Percentiles rank a stretch among this genome's conserved stretches.
Conservation (phyloP, 345 rosid genomes). For the Hirschfeldia incana region DNA sequence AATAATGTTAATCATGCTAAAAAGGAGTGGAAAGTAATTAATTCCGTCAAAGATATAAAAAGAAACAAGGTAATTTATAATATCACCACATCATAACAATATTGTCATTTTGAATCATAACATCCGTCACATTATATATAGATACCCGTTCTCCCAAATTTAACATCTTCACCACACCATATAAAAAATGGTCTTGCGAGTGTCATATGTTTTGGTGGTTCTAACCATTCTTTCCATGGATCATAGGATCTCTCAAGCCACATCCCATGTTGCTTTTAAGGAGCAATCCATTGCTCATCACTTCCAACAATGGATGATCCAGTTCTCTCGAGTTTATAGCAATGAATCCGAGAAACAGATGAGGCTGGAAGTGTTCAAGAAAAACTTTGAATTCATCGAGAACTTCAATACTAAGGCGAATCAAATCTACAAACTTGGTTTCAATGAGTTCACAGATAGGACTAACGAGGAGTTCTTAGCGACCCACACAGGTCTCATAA, state of each 20-base stretch:
- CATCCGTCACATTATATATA: slow-evolving; percentile 8
- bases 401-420: slow-evolving; percentile 36
- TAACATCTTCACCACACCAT: not conserved
- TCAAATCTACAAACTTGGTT: slow-evolving; percentile 37
- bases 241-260: slow-evolving; percentile 12
- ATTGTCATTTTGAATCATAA: slow-evolving; percentile 5
- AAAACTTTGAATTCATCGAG: slow-evolving; percentile 41
- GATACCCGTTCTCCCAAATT: not conserved
- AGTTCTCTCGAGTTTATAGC: slow-evolving; percentile 27
- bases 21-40: not conserved
- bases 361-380: slow-evolving; percentile 40
- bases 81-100: not conserved
- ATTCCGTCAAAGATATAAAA: not conserved
- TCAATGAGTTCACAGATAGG: not conserved
- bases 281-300: slow-evolving; percentile 19
- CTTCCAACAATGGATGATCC: slow-evolving; percentile 36
- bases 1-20: not conserved
- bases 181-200: slow-evolving; percentile 15
- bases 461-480: not conserved
- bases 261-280: slow-evolving; percentile 8
- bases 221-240: slow-evolving; percentile 7
- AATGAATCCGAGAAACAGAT: slow-evolving; percentile 30
- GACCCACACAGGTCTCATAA: not conserved
- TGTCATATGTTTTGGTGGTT: not conserved
- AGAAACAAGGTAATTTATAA: not conserved